Conservation (phyloP, 768 basidiomycete genomes). For the Kwoniella heveanensis region DNA sequence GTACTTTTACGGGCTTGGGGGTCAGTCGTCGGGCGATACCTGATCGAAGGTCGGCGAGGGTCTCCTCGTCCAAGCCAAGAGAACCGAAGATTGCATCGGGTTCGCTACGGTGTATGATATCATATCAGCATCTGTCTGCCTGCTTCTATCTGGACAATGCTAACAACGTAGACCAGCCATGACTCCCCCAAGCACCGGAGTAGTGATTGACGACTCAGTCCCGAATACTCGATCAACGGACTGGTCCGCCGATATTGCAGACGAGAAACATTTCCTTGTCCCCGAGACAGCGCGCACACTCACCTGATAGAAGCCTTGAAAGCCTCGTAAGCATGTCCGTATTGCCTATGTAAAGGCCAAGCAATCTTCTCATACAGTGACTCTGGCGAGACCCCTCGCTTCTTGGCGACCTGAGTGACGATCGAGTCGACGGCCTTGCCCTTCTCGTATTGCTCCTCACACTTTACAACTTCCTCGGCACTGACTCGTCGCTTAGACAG, state of each 20-base stretch:
- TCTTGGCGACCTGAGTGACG: slow-evolving; percentile 58
- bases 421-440: slow-evolving; percentile 84
- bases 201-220: too few species aligned
- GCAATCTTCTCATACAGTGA: slow-evolving; percentile 84
- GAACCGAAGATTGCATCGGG: slow-evolving; percentile 78
- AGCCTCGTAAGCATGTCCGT: slow-evolving; percentile 94
- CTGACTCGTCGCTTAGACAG: slow-evolving; percentile 97
- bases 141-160: too few species aligned
- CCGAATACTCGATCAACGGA: too few species aligned
- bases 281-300: too few species aligned
- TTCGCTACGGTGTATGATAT: slow-evolving; percentile 59
- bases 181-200: too few species aligned
- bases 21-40: slow-evolving; percentile 94
- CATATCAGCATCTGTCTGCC: background rate
- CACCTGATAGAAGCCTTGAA: slow-evolving; percentile 96
- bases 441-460: slow-evolving; percentile 98
- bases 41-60: slow-evolving; percentile 66
- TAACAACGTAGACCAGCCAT: too few species aligned
- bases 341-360: slow-evolving; percentile 90
- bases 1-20: slow-evolving; percentile 97
- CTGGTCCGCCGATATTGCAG: too few species aligned
- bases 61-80: slow-evolving; percentile 63
- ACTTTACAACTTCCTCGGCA: slow-evolving; percentile 97
- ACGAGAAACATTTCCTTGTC: too few species aligned
- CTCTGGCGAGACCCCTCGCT: slow-evolving; percentile 64